Evolutionary conservation across 192 early-diverging fungal genomes (phyloP), one percentile per base, ranked within the genome.

Genomic region (Mortierella hygrophila): DNA sequence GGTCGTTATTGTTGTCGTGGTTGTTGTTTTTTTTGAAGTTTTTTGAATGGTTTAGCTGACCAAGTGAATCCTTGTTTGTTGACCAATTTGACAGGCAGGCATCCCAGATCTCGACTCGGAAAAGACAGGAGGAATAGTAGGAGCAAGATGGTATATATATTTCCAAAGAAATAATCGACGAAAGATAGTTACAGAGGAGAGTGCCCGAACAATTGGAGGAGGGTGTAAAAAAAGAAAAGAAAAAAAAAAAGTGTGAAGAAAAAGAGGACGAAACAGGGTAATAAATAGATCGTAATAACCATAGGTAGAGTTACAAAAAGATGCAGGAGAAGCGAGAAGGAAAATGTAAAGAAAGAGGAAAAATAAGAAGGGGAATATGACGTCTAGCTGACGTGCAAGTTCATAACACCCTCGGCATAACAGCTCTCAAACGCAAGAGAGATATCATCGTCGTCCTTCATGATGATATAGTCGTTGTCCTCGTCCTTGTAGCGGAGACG

Each of bases 401-500:
- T 91, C 81, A 93, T 88, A 21, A 89, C 87, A 49, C 87, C 82
- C 2, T 89, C 86, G 15, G 88, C 83, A 54, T 87, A 84, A 29
- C 87, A 81, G 46, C 88, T 91, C 88, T 97, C 97, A 90, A 99
- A 97, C 9, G 97, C 97, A 94, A 98, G 89, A 65, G 92, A 93
- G 41, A 99, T 95, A 82, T 99, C 98, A 71, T 97, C 97, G 85
- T 98, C 94, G 26, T 93, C 94, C 77, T 95, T 94, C 65, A 99
- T 93, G 52, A 93, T 93, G 29, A 98, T 94, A 83, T 94, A 93
- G 81, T 99, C 97, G 55, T 96, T 95, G 82, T 98, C 98, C 88
- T 99, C 97, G 81, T 99, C 98, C 83, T 94, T 93, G 82, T 99
- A 99, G 81, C 93, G 92, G 75, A 99, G 94, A 65, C 93, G 91